A percentile compares a stretch with the other conserved stretches of the same genome.
Evolutionary conservation across 140 eudicot genomes (phyloP).

Genomic region (Senecio squalidus): DNA sequence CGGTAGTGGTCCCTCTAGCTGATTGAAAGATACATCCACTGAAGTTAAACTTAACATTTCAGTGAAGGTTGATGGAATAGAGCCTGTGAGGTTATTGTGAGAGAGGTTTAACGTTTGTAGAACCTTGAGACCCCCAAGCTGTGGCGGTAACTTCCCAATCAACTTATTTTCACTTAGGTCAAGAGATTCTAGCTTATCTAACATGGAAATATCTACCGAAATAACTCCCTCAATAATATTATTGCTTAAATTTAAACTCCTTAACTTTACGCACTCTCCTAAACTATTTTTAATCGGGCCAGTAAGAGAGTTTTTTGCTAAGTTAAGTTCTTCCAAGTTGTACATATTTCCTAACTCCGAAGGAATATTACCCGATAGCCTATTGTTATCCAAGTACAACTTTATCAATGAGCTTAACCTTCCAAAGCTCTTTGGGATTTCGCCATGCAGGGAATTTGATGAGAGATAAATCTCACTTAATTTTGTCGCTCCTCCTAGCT

Average conservation of each 20-base stretch:
- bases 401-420: conserved; percentile 21
- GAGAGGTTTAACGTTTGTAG: neutral
- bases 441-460: conserved; percentile 31
- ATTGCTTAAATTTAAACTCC: neutral
- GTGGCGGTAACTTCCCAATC: neutral
- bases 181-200: neutral
- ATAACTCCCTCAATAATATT: neutral
- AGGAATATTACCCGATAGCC: conserved; percentile 30
- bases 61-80: neutral
- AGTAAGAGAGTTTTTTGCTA: conserved; percentile 30
- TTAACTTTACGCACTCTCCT: conserved; percentile 10
- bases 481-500: conserved; percentile 24
- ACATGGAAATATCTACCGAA: neutral
- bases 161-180: neutral
- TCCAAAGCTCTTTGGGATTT: conserved; percentile 29
- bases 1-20: conserved; percentile 39
- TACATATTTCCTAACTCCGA: conserved; percentile 20
- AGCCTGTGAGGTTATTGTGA: neutral
- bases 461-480: conserved; percentile 31
- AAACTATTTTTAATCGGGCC: conserved; percentile 29
- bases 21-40: conserved; percentile 10
- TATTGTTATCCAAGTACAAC: conserved; percentile 27
- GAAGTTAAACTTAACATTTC: neutral
- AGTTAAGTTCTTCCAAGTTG: conserved; percentile 20
- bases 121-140: neutral